Evolutionary conservation across 164 flowering plant species (phyloP), one percentile per base, ranked within the genome.

Genomic region (Chimonanthus praecox): DNA sequence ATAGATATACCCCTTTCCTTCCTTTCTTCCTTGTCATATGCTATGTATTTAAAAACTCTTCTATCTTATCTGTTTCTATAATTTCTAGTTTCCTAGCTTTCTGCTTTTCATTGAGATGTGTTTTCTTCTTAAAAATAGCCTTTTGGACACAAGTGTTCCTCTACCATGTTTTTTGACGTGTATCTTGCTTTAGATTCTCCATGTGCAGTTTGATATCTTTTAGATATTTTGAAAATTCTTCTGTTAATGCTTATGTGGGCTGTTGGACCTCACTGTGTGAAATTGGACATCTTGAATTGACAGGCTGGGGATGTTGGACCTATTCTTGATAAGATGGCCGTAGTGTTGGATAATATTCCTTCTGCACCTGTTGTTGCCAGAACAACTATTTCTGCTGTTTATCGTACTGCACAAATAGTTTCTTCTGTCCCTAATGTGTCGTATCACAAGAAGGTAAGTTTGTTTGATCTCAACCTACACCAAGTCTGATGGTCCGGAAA

Each of bases 281-380:
- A 54, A 18, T 49, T 21, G 67, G 51, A 76, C 58, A 21, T 69
- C 61, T 54, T 67, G 11, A 64, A 72, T 71, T 76, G 58, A 51
- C 88, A 94, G 98, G 94, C 88, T 73, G 97, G 94, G 13, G 98
- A 94, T 81, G 85, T 82, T 44, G 97, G 98, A 21, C 94, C 93
- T 3, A 88, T 94, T 80, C 92, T 94, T 76, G 97, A 94, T 85
- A 82, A 82, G 87, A 83, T 94, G 85, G 91, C 93, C 77, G 87
- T 84, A 71, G 83, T 88, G 81, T 78, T 94, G 45, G 98, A 94
- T 78, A 90, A 83, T 79, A 78, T 92, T 70, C 78, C 96, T 16
- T 72, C 76, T 66, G 80, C 72, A 61, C 75, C 82, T 64, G 48
- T 82, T 70, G 75, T 83, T 63, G 89, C 97, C 47, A 84, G 93